A percentile compares a stretch with the other conserved stretches of the same genome.
Evolutionary conservation across 805 yeast species (phyloP).

Genomic region (Starmerella davenportii): DNA sequence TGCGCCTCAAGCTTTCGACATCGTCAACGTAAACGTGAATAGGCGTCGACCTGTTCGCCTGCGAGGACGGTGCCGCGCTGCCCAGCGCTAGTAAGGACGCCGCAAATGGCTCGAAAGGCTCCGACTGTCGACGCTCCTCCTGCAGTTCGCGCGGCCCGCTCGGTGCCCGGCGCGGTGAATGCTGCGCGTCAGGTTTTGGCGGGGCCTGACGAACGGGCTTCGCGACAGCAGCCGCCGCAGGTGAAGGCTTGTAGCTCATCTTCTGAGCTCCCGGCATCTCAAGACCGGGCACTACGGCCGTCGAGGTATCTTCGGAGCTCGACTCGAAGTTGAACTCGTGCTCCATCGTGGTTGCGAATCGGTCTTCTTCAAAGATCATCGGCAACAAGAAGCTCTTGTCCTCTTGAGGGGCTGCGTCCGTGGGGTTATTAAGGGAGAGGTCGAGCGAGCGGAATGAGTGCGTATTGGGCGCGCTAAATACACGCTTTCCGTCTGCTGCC

Average conservation of each 20-base stretch:
- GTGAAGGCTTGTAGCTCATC: constrained; percentile 14
- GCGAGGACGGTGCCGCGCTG: no score
- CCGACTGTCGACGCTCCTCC: no score
- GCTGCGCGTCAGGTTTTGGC: no score
- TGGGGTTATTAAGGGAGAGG: background rate
- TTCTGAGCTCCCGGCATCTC: no score
- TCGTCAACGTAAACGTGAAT: background rate
- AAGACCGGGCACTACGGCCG: background rate
- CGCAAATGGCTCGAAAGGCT: no score
- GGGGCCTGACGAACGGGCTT: constrained; percentile 16
- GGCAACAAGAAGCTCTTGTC: constrained; percentile 20
- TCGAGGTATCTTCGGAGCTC: background rate
- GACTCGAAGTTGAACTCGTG: constrained; percentile 19
- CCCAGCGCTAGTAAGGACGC: no score
- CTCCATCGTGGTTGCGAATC: constrained; percentile 25
- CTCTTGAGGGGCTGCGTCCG: background rate
- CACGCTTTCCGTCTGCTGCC: constrained; percentile 2
- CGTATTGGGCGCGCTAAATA: constrained; percentile 4
- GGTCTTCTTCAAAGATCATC: constrained; percentile 26
- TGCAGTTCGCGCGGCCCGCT: no score
- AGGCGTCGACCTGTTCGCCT: no score
- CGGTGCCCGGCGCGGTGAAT: no score
- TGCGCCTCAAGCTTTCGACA: background rate
- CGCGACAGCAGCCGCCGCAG: constrained; percentile 13
- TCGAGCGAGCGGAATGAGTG: background rate